Evolutionary conservation across 257 asterid species (phyloP), one percentile per base, ranked within the genome.

Genomic region (Solanum chiquidenum): DNA sequence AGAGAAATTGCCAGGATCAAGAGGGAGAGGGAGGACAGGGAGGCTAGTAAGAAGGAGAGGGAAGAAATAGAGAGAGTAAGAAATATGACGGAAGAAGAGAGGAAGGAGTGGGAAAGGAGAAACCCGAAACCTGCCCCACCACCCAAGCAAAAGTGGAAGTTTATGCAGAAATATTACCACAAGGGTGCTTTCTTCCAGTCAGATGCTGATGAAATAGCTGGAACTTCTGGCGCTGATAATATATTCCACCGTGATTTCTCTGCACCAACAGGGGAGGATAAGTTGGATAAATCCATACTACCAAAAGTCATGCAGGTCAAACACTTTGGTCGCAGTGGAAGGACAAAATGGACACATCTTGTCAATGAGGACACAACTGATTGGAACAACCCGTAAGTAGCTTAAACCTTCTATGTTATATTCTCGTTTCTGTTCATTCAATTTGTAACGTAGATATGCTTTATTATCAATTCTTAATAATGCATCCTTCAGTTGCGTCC

Each of bases 231-330:
- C 27, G 89, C 92, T 33, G 95, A 90, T 40, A 27, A 21, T 71
- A 90, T 96, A 46, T 96, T 86, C 82, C 77, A 83, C 7, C 98
- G 99, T 12, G 98, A 96, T 88, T 96, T 93, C 96, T 96, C 99
- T 77, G 93, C 94, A 34, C 98, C 98, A 10, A 96, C 99, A 69
- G 99, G 99, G 79, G 99, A 96, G 89, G 99, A 96, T 90, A 95
- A 90, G 92, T 92, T 96, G 96, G 94, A 96, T 64, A 95, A 96
- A 94, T 91, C 98, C 46, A 93, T 93, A 74, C 91, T 95, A 89
- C 99, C 99, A 11, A 95, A 95, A 90, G 96, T 96, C 88, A 96
- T 96, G 99, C 99, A 96, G 92, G 99, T 96, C 88, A 96, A 96
- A 91, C 98, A 95, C 93, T 96, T 96, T 75, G 99, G 99, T 75